Base-by-base conservation (phyloP, 169 alveolate species). In the Toxoplasma gondii region DNA sequence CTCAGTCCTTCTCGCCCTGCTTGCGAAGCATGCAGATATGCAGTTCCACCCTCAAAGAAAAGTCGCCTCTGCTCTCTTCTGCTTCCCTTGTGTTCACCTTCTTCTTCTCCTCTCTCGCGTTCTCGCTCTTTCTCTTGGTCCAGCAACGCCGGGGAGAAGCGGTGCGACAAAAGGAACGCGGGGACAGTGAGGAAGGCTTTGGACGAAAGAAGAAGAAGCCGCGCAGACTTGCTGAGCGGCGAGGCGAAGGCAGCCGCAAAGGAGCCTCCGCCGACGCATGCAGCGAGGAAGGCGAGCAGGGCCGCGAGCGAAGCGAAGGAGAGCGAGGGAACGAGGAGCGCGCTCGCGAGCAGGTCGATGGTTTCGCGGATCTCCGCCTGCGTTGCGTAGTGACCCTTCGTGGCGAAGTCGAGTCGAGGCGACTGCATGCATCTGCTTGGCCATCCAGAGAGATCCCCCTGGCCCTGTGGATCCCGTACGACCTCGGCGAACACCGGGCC, bases 251-350 rank as follows among this genome's bases (percentile, higher is more conserved):
- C 12, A 17, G 44, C 39, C 7, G 44, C 17, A 16, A 22, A 17
- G 39, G 84, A 16, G 34, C 34, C 74, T 16, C 74, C 24, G 74
- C 74, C 74, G n/a, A 64, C 74, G n/a, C 34, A 22, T 16, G 74
- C 24, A 1, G 74, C 74, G 74, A 64, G 74, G 90, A 82, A 82
- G 4, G n/a, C 64, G 67, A 82, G 90, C 9, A 82, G 90, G 39
- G 53, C 64, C 38, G 90, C 90, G 12, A 82, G 34, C 38, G 67
- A 82, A 43, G 27, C 24, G 41, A 82, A 49, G 39, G 90, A 67
- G 34, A 82, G 39, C 1, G 24, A 4, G 36, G 90, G 90, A 10
- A 82, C 17, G 31, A 43, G 64, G 16, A 43, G 67, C n/a, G 90
- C 90, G 16, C 31, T 7, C 9, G 36, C 27, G 29, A 82, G 41